Base-by-base conservation (phyloP, 805 yeast species). In the Kregervanrija delftensis region DNA sequence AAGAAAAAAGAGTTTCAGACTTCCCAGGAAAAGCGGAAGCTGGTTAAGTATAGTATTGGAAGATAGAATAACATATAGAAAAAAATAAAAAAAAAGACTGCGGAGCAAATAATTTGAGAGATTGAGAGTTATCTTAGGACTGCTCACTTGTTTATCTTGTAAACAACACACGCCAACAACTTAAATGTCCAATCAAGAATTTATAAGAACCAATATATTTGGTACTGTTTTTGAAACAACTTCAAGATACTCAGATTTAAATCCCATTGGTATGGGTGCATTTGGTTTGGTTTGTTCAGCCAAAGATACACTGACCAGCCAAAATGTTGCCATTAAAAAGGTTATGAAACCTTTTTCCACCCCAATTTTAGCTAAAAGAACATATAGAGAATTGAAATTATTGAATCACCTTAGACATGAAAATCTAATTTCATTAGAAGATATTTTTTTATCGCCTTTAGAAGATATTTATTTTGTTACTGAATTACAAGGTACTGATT, bases 221-320 rank as follows among this genome's bases (percentile, higher is more conserved):
- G 96, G 96, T 41, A 90, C 98, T 2, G 91, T 90, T 38, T 90
- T 90, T 61, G 97, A 90, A 65, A 87, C 89, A 51, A 90, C 97
- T 36, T 81, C 79, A 57, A 69, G 96, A 52, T 93, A 93, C 68
- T 77, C 86, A 4, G 96, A 91, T 60, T 74, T 93, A 49, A 91
- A 89, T 59, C 99, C 99, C 2, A 96, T 93, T 41, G 99, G 99
- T 0, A 93, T 93, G 99, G 99, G 99, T 22, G 99, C 99, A 8
- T 93, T 93, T 63, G 99, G 99, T 5, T 74, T 93, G 14, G 99
- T 93, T 35, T 93, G 99, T 53, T 88, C 96, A 8, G 99, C 99
- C 1, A 79, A 83, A 45, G 99, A 93, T 66, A 86, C 83, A 54
- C 75, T 90, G 49, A 89, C 96, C 0, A 81, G 79, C 44, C 96